These are phyloP conservation scores for Pseudogymnoascus destructans DNA, from an alignment of 2,329 filamentous ascomycete species.

Conservation along the genomic window DNA sequence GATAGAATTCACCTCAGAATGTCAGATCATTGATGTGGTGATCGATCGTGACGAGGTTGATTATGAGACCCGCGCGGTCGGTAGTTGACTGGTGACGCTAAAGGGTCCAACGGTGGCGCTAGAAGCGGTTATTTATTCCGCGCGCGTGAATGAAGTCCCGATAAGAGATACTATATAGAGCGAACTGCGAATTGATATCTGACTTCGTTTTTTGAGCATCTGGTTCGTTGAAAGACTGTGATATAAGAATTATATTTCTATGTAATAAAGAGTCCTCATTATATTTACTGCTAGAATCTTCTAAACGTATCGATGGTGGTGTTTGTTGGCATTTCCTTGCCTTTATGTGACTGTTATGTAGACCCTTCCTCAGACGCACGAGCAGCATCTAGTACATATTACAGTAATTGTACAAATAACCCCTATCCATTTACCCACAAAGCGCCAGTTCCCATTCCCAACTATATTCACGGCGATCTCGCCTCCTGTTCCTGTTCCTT, in stretches of 20 bases:
- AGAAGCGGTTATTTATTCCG: not conserved
- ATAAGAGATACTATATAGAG: conserved; percentile 3
- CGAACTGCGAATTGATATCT: not conserved
- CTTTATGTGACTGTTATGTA: not conserved
- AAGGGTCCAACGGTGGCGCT: not conserved
- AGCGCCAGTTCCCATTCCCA: conserved; percentile 5
- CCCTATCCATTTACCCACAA: not conserved
- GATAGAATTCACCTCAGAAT: not conserved
- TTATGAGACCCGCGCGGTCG: conserved; percentile 1
- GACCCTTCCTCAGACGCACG: not conserved
- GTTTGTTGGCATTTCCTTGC: not conserved
- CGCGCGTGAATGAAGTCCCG: not conserved
- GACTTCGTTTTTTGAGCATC: not conserved
- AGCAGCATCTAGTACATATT: not conserved
- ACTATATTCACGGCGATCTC: not conserved
- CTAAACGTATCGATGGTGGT: not conserved
- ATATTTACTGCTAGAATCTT: not conserved
- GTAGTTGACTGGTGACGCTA: conserved; percentile 2
- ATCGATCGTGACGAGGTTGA: conserved; percentile 6
- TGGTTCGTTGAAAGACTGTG: not conserved
- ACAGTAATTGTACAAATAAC: not conserved
- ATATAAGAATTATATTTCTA: not conserved
- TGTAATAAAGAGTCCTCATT: not conserved
- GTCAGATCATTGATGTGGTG: not conserved
- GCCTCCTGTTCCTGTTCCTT: not conserved